A percentile compares a stretch with the other conserved stretches of the same genome.
Conservation (phyloP, 176 grass and related monocot genomes). For the Lolium rigidum region DNA sequence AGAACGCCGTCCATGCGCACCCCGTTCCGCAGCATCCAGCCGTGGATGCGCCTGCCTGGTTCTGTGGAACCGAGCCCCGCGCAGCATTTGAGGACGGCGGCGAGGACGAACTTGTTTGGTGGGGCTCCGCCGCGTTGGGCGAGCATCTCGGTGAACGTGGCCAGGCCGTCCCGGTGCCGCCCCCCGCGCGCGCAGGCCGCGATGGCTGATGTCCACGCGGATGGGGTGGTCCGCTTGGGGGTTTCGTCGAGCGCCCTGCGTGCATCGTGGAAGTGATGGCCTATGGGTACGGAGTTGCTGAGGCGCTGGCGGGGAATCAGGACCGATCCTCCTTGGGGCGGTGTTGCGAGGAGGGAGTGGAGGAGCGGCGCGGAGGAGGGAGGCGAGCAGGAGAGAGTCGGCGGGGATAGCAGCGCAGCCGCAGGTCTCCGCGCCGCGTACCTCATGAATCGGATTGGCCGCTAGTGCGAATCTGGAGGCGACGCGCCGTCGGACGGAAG, state of each 20-base stretch:
- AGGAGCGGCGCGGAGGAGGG: neutral
- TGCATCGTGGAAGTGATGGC: neutral
- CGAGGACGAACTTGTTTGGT: conserved; percentile 60
- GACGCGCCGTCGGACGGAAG: neutral
- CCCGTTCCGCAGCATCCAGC: conserved; percentile 61
- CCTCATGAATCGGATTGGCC: conserved; percentile 9
- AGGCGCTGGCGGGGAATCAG: neutral
- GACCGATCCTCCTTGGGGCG: too few relatives aligned
- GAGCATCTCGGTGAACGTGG: conserved; percentile 49
- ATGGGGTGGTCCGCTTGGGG: conserved; percentile 17
- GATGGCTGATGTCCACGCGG: conserved; percentile 54
- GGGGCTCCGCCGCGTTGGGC: neutral
- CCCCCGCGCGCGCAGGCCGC: conserved; percentile 43
- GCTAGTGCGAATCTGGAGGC: neutral
- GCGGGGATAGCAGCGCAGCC: conserved; percentile 18
- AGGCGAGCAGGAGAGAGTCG: neutral
- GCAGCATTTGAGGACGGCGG: conserved; percentile 68
- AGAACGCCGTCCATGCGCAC: conserved; percentile 53
- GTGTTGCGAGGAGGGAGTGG: neutral
- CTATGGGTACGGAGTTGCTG: neutral
- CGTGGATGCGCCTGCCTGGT: conserved; percentile 54
- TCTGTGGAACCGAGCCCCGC: conserved; percentile 29
- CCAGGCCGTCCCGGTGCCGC: conserved; percentile 36
- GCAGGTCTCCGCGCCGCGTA: conserved; percentile 19
- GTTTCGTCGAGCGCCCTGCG: conserved; percentile 33